Evolutionary conservation across 2,329 filamentous ascomycete species (phyloP).

Genomic region (Aspergillus novoparasiticus): DNA sequence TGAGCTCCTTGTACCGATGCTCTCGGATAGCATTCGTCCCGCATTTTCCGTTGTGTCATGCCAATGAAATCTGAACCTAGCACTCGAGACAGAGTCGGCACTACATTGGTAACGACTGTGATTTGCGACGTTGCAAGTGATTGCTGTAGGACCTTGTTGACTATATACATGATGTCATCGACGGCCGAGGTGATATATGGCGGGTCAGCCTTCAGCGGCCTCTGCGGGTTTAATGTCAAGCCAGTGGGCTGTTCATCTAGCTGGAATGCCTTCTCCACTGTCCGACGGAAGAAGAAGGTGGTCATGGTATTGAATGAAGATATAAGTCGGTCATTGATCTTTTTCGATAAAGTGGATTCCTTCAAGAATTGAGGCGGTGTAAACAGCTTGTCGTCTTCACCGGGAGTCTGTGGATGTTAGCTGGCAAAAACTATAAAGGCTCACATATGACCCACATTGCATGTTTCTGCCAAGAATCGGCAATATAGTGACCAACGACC

Average conservation of each 20-base stretch:
- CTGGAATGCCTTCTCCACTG: constrained; percentile 96
- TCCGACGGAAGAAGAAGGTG: constrained; percentile 93
- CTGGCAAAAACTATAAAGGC: constrained; percentile 13
- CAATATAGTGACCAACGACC: constrained; percentile 91
- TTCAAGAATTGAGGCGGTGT: constrained; percentile 72
- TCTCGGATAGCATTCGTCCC: constrained; percentile 90
- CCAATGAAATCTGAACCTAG: constrained; percentile 88
- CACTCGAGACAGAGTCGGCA: constrained; percentile 78
- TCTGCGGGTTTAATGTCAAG: constrained; percentile 73
- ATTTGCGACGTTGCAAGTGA: constrained; percentile 84
- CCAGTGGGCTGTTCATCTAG: constrained; percentile 84
- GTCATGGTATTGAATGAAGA: constrained; percentile 89
- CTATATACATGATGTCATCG: constrained; percentile 99
- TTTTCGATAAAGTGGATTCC: constrained; percentile 78
- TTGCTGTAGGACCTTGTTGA: constrained; percentile 86
- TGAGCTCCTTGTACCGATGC: constrained; percentile 74
- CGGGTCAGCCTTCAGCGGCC: constrained; percentile 71
- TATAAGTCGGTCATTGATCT: constrained; percentile 73
- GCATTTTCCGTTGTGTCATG: constrained; percentile 98
- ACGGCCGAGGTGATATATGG: constrained; percentile 94
- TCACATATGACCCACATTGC: constrained; percentile 61
- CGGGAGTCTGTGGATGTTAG: constrained; percentile 33
- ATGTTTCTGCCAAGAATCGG: constrained; percentile 85
- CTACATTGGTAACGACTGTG: constrained; percentile 73
- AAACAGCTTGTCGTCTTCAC: constrained; percentile 59